Conservation (phyloP, 106 monocot genomes). For the Dioscorea dumetorum region DNA sequence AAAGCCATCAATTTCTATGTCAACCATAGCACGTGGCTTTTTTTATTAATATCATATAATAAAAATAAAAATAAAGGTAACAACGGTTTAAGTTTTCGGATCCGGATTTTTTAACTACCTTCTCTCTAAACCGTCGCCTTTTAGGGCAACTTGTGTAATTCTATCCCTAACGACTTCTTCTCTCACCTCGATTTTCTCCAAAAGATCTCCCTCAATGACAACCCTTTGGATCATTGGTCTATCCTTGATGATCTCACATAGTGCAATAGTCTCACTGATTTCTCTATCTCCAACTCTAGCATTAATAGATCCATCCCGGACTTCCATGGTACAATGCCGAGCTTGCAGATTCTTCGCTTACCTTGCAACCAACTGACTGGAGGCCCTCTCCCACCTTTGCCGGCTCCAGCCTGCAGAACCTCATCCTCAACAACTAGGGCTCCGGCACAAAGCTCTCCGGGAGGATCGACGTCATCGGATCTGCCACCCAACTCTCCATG, state of each 20-base stretch:
- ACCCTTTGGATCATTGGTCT: constrained; percentile 50
- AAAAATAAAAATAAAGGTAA: too few species aligned
- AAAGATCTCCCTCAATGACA: constrained; percentile 49
- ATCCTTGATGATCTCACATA: constrained; percentile 24
- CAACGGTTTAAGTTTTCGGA: too few species aligned
- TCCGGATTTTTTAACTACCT: too few species aligned
- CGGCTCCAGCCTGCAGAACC: constrained; percentile 22
- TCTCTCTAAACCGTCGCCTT: constrained; percentile 36
- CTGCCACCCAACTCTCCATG: constrained; percentile 36
- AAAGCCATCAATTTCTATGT: too few species aligned
- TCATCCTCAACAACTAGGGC: constrained; percentile 68
- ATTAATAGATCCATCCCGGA: constrained; percentile 50
- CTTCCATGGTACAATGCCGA: constrained; percentile 29
- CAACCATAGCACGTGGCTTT: too few species aligned
- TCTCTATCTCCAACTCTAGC: constrained; percentile 58
- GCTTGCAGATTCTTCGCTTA: constrained; percentile 37
- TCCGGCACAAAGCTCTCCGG: constrained; percentile 41
- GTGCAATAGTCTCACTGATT: constrained; percentile 18
- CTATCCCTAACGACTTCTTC: constrained; percentile 51
- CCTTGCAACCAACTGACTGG: constrained; percentile 68
- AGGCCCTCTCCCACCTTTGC: constrained; percentile 24
- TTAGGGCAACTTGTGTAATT: constrained; percentile 46
- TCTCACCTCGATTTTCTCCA: constrained; percentile 42
- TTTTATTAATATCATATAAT: too few species aligned
- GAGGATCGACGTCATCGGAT: constrained; percentile 45